Evolutionary conservation across 1,284 basidiomycete species (phyloP).

Genomic region (Lentinula novae-zelandiae): DNA sequence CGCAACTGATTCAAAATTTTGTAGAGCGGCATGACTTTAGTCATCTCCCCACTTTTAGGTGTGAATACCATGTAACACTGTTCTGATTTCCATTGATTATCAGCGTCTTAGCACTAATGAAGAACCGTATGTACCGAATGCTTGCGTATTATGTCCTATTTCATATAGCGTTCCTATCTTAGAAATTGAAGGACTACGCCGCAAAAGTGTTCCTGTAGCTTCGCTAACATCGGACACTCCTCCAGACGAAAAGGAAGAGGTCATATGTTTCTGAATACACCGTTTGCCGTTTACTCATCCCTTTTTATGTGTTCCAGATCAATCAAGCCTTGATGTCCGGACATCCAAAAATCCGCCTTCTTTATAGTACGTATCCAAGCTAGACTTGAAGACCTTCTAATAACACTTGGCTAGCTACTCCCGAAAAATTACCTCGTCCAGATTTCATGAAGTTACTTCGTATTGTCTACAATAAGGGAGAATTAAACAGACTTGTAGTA

Average conservation of each 20-base stretch:
- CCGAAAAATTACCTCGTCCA: slow-evolving; percentile 63
- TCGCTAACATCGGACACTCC: slow-evolving; percentile 69
- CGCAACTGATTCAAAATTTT: background rate
- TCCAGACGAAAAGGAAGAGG: slow-evolving; percentile 45
- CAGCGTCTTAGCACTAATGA: slow-evolving; percentile 65
- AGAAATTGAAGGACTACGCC: slow-evolving; percentile 68
- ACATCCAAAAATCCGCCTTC: slow-evolving; percentile 56
- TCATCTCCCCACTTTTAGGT: slow-evolving; percentile 80
- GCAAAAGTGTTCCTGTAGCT: slow-evolving; percentile 53
- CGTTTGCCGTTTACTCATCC: background rate
- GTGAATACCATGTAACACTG: slow-evolving; percentile 18
- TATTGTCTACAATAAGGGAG: slow-evolving; percentile 46
- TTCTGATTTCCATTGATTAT: background rate
- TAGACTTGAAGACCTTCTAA: background rate
- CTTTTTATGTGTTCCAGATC: slow-evolving; percentile 41
- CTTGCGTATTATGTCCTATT: background rate
- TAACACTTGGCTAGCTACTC: slow-evolving; percentile 47
- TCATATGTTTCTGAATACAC: slow-evolving; percentile 30
- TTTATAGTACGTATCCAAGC: slow-evolving; percentile 57
- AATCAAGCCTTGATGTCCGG: slow-evolving; percentile 58
- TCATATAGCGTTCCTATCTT: slow-evolving; percentile 1
- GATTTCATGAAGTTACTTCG: slow-evolving; percentile 54
- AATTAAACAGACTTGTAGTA: slow-evolving; percentile 70
- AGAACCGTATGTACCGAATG: slow-evolving; percentile 56
- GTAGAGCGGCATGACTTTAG: slow-evolving; percentile 70